Base-by-base conservation (phyloP, 495 filamentous ascomycete species). In the Beverwykella pulmonaria region DNA sequence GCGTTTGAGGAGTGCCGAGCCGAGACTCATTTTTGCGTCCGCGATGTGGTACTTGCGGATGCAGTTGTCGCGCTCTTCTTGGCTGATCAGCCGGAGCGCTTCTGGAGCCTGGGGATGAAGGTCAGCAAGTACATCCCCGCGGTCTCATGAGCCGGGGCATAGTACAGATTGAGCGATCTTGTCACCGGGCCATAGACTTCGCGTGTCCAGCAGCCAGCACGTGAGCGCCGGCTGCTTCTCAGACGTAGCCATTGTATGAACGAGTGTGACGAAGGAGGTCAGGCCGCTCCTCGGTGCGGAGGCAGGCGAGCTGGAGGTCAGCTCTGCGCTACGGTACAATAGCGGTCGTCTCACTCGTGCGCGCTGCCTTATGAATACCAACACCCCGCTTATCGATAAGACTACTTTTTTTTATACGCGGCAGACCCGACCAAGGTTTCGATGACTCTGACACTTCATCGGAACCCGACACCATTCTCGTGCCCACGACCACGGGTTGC, bases 1-100 rank as follows among this genome's bases (percentile, higher is more conserved):
- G 72, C 89, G 90, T 79, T 97, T 97, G 29, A 96, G 79, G 1
- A 96, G 83, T 58, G 87, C 83, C 17, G 91, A 95, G 36, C 81
- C 90, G 14, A 96, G 82, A 39, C 81, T 78, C 81, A 90, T 86
- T 71, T 84, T 86, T 23, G 87, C 87, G 76, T 91, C 89, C 53
- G 78, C 79, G 30, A 86, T 71, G 66, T 84, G 83, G 77, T 81
- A 85, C 79, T 86, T 90, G 39, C 76, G 75, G 41, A 84, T 79
- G 58, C 85, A 82, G 8, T 72, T 74, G 17, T 75, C 63, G 59
- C 79, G 81, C 69, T 89, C 84, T 23, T 80, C 71, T 1, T 76
- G 52, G 22, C 80, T 75, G 44, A 92, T 80, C n/a, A 90, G 77
- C 4, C 75, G 67, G 34, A 92, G 77, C n/a, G 82, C 82, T 53